Evolutionary conservation across 805 yeast species (phyloP).

Genomic region (Cyberlindnera maritima): DNA sequence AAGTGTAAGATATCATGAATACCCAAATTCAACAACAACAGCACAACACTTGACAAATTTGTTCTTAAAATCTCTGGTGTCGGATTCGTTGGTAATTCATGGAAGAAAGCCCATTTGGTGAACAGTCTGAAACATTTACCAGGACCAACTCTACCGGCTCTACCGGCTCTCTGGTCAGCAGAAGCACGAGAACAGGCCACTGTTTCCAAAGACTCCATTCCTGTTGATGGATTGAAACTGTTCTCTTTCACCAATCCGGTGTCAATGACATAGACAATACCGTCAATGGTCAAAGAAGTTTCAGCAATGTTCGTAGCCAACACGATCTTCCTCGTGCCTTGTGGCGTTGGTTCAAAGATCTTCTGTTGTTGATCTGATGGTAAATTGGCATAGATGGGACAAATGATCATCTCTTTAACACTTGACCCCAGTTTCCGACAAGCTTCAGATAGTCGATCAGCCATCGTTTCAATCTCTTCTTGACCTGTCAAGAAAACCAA

Average conservation of each 20-base stretch:
- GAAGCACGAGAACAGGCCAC: constrained; percentile 92
- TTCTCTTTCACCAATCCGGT: constrained; percentile 94
- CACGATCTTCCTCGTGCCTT: constrained; percentile 76
- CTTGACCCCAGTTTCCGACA: constrained; percentile 53
- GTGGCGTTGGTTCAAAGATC: constrained; percentile 87
- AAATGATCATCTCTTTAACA: constrained; percentile 56
- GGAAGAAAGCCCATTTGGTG: constrained; percentile 76
- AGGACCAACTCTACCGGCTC: constrained; percentile 98
- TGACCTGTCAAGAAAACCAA: constrained; percentile 93
- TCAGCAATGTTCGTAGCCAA: constrained; percentile 97
- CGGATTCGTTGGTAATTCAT: constrained; percentile 76
- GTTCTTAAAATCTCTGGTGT: constrained; percentile 91
- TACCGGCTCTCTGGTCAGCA: constrained; percentile 94
- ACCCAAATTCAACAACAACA: constrained; percentile 79
- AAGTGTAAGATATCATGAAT: constrained; percentile 77
- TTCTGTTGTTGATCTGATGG: constrained; percentile 80
- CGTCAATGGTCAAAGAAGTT: constrained; percentile 93
- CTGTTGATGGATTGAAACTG: constrained; percentile 79
- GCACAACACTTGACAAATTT: constrained; percentile 72
- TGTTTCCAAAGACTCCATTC: constrained; percentile 85
- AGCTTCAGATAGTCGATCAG: constrained; percentile 68
- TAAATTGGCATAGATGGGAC: constrained; percentile 89
- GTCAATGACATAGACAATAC: constrained; percentile 91
- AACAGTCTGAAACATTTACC: constrained; percentile 91
- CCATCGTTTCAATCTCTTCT: constrained; percentile 87